These are phyloP conservation scores for Corymbia maculata DNA, from an alignment of 345 rosid species.

Conservation along the genomic window DNA sequence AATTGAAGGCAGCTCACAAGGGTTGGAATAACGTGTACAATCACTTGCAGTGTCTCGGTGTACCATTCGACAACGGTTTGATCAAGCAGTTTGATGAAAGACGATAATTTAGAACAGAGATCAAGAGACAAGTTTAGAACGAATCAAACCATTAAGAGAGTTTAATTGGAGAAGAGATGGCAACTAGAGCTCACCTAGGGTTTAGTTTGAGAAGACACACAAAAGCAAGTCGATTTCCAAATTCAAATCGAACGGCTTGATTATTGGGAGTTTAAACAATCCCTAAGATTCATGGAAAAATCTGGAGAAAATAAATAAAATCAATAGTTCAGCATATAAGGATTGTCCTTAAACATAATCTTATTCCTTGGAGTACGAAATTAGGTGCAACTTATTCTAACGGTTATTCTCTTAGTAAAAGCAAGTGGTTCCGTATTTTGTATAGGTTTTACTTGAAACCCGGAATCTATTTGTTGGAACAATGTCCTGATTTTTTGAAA, in stretches of 20 bases:
- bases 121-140: background rate
- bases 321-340: background rate
- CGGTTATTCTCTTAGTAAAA: too few species aligned
- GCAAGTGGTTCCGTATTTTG: too few species aligned
- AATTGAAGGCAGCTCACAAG: too few species aligned
- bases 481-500: too few species aligned
- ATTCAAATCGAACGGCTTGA: background rate
- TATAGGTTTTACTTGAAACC: too few species aligned
- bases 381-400: rapidly evolving
- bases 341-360: background rate
- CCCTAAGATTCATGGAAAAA: background rate
- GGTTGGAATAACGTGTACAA: background rate
- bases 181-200: background rate
- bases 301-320: background rate
- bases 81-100: background rate
- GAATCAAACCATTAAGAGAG: background rate
- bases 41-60: background rate
- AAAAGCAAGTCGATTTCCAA: background rate
- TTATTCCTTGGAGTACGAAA: rapidly evolving
- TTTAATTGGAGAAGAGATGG: background rate
- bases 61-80: background rate
- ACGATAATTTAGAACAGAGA: background rate
- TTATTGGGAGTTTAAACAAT: background rate
- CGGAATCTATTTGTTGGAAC: too few species aligned
- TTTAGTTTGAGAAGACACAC: background rate